Evolutionary conservation across 2,329 filamentous ascomycete species (phyloP), one percentile per base, ranked within the genome.

Genomic region (Pyrenochaeta sp.): DNA sequence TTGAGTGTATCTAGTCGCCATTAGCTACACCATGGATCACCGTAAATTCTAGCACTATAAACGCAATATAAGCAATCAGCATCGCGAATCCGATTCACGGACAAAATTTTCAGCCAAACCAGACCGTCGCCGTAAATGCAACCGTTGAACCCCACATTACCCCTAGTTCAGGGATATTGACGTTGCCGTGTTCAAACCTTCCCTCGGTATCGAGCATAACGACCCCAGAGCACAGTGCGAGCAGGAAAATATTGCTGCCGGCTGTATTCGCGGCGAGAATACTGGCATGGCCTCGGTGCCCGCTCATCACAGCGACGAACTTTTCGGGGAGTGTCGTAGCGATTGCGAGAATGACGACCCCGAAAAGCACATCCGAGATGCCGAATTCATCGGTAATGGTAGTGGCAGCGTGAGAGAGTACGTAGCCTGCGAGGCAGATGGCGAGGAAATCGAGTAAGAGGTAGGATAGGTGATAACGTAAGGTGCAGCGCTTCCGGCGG

Each of bases 251-350:
- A 44, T 82, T 82, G 49, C 78, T 81, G 4, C 78, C 79, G 0
- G 74, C 78, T 3, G 77, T 79, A 30, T 77, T 81, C 0, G 79
- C 80, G 5, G 78, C 75, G 7, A 82, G 57, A 32, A 82, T 79
- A 1, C 77, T 77, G 2, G 63, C 58, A 13, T 81, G 74, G 4
- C 76, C 77, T 10, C 74, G 71, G 8, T 55, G 65, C 11, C 77
- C 75, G 45, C 77, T 78, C 17, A 81, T 48, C 3, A 81, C 66
- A 1, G 79, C 74, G 32, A 82, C 55, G 26, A 81, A 70, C 53
- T 81, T 81, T 52, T 82, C 79, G 0, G 80, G 79, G 1, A 82
- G 62, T 0, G 79, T 81, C 0, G 79, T 82, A 4, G 77, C 79
- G 48, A 83, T 68, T 1, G 78, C 72, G 24, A 82, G 63, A 15